Evolutionary conservation across 2,329 filamentous ascomycete species (phyloP).

Genomic region (Aspergillus tamarii): DNA sequence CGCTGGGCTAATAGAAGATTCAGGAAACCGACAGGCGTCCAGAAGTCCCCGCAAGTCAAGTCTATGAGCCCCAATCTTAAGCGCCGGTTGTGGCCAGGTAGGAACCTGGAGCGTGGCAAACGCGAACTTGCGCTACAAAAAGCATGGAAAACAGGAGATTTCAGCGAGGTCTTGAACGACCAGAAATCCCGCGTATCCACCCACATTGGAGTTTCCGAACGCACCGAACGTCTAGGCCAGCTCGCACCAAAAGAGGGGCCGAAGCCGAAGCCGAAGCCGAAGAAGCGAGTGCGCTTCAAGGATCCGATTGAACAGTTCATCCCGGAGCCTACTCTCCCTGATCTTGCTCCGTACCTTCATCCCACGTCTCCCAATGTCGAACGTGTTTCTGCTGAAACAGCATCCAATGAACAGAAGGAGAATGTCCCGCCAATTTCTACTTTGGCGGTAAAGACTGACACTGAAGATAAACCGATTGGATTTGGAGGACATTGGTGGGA

Average conservation of each 20-base stretch:
- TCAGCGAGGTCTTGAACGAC: neutral
- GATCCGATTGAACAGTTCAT: slow-evolving; percentile 14
- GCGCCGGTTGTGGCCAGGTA: slow-evolving; percentile 8
- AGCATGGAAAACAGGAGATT: neutral
- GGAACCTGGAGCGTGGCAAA: slow-evolving; percentile 6
- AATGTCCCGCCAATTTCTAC: slow-evolving; percentile 15
- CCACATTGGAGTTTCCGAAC: neutral
- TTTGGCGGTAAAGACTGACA: neutral
- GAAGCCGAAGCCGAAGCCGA: neutral
- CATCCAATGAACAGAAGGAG: slow-evolving; percentile 19
- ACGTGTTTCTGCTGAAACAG: neutral
- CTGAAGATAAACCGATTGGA: slow-evolving; percentile 10
- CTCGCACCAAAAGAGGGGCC: neutral
- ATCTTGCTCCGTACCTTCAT: slow-evolving; percentile 19
- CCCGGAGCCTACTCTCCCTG: neutral
- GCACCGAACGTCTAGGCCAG: neutral
- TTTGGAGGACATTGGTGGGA: slow-evolving; percentile 26
- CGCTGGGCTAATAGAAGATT: neutral
- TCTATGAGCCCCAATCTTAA: slow-evolving; percentile 12
- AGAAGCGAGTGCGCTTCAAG: slow-evolving; percentile 17
- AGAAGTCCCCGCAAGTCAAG: slow-evolving; percentile 2
- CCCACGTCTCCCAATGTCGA: slow-evolving; percentile 1
- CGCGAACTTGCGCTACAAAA: neutral
- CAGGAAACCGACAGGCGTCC: neutral
- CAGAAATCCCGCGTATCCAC: neutral